Conservation (phyloP, 2,329 filamentous ascomycete species). For the Penicillium sp. region DNA sequence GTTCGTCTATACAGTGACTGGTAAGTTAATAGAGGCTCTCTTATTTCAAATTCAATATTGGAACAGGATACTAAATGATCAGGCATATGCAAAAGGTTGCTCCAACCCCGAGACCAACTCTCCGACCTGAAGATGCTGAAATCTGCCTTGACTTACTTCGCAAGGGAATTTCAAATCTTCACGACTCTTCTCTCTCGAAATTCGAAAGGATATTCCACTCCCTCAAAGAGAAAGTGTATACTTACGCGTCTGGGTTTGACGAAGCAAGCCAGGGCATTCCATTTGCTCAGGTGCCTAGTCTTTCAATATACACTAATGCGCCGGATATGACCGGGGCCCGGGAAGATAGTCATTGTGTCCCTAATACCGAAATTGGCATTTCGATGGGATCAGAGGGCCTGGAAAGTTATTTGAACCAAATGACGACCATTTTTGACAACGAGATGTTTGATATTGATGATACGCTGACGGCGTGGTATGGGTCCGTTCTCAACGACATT, state of each 20-base stretch:
- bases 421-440: not conserved
- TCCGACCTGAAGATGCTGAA: not conserved
- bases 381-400: not conserved
- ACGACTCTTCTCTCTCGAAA: not conserved
- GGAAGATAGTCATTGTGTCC: too few species aligned
- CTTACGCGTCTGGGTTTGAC: not conserved
- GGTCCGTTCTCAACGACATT: not conserved
- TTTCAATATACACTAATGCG: not conserved
- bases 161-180: not conserved
- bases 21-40: not conserved
- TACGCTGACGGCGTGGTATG: not conserved
- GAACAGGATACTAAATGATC: not conserved
- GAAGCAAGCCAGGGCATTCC: not conserved
- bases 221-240: not conserved
- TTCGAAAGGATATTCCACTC: not conserved
- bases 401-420: not conserved
- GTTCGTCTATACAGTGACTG: not conserved
- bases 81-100: not conserved
- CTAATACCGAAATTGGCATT: not conserved
- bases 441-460: not conserved
- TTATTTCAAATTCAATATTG: not conserved
- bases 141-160: not conserved
- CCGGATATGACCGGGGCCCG: too few species aligned
- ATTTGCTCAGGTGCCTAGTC: not conserved
- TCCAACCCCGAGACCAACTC: not conserved